Conservation (phyloP, 495 filamentous ascomycete genomes). For the Penicillium bialowiezense region DNA sequence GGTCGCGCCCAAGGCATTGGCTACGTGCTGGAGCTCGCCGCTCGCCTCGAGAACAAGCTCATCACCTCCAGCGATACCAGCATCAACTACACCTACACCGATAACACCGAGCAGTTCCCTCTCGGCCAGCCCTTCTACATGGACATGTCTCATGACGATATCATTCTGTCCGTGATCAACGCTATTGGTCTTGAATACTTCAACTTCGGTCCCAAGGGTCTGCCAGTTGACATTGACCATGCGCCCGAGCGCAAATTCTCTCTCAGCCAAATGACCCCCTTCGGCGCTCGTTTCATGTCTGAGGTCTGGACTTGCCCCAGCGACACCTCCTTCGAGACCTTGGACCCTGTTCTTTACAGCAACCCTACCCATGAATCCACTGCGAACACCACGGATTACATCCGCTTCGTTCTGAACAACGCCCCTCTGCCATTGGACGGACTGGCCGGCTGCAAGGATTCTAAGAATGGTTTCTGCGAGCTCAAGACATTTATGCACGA, state of each 20-base stretch:
- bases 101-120: constrained; percentile 45
- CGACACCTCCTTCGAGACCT: constrained; percentile 2
- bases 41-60: constrained; percentile 54
- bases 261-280: constrained; percentile 50
- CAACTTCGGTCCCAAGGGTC: constrained; percentile 24
- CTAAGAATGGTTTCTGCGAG: constrained; percentile 29
- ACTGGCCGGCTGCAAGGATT: constrained; percentile 24
- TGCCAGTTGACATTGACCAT: constrained; percentile 50
- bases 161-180: constrained; percentile 41
- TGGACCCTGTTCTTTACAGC: constrained; percentile 25
- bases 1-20: constrained; percentile 63
- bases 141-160: constrained; percentile 40
- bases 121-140: constrained; percentile 50
- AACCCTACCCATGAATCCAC: constrained; percentile 19
- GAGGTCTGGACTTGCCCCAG: constrained; percentile 48
- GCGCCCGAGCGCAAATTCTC: constrained; percentile 24
- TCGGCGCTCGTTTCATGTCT: constrained; percentile 61
- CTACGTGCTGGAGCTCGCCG: constrained; percentile 60
- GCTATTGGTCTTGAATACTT: constrained; percentile 44
- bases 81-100: constrained; percentile 56
- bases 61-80: constrained; percentile 49
- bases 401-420: constrained; percentile 33
- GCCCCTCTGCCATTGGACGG: constrained; percentile 28
- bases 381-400: constrained; percentile 17
- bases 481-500: constrained; percentile 22